A percentile compares a stretch with the other conserved stretches of the same genome.
Conservation (phyloP, 2,329 filamentous ascomycete species). For the Myrmaecium sp. region DNA sequence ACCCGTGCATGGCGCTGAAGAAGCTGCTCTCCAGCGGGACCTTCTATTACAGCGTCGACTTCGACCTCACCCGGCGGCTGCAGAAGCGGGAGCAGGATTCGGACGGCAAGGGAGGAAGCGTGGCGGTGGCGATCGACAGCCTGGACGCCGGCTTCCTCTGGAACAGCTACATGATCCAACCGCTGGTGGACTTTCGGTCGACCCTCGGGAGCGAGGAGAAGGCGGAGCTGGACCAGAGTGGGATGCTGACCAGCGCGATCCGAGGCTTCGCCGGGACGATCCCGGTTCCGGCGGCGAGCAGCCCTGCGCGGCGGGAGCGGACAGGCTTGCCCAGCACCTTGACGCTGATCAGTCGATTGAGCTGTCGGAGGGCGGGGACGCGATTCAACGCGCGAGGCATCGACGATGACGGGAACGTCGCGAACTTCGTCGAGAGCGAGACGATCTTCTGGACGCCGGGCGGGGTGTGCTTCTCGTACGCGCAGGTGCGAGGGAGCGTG, state of each 20-base stretch:
- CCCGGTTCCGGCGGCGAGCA: conserved; percentile 60
- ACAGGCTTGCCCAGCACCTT: conserved; percentile 67
- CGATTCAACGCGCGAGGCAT: conserved; percentile 95
- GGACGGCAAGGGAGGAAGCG: too few relatives aligned
- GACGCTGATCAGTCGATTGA: conserved; percentile 81
- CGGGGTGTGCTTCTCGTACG: conserved; percentile 74
- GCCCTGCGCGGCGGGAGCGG: conserved; percentile 47
- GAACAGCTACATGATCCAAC: conserved; percentile 98
- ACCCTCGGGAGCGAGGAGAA: conserved; percentile 60
- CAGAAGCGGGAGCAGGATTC: conserved; percentile 72
- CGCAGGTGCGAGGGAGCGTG: conserved; percentile 80
- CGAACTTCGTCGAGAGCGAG: conserved; percentile 98
- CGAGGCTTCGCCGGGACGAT: conserved; percentile 82
- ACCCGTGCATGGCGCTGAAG: conserved; percentile 78
- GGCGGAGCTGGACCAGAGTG: conserved; percentile 64
- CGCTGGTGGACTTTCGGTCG: conserved; percentile 75
- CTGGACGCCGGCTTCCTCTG: conserved; percentile 86
- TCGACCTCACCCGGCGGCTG: conserved; percentile 83
- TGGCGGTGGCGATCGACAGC: conserved; percentile 82
- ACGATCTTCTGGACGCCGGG: conserved; percentile 76
- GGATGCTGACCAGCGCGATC: conserved; percentile 84
- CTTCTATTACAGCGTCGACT: conserved; percentile 98
- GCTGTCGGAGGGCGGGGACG: conserved; percentile 79
- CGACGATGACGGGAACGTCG: conserved; percentile 92
- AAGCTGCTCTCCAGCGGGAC: conserved; percentile 85